These are phyloP conservation scores for Neurospora discreta DNA, from an alignment of 495 filamentous ascomycete genomes.

Conservation along the genomic window DNA sequence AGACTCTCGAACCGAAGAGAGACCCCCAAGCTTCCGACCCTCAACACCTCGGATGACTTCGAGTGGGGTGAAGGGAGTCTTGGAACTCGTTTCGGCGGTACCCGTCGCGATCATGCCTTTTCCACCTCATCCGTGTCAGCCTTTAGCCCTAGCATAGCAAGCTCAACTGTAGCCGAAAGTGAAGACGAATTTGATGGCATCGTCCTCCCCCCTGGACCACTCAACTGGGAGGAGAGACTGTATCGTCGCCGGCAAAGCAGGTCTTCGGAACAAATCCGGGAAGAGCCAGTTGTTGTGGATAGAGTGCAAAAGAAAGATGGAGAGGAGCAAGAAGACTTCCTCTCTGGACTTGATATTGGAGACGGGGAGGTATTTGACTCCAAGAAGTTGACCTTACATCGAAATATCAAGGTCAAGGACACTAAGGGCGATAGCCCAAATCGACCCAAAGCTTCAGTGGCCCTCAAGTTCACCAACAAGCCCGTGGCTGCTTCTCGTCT, in stretches of 20 bases:
- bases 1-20: slow-evolving; percentile 49
- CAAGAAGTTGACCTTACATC: slow-evolving; percentile 74
- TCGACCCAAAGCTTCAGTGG: slow-evolving; percentile 63
- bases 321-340: slow-evolving; percentile 65
- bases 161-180: slow-evolving; percentile 83
- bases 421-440: slow-evolving; percentile 51
- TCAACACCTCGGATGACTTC: slow-evolving; percentile 59
- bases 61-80: slow-evolving; percentile 92
- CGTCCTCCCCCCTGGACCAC: slow-evolving; percentile 66
- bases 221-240: slow-evolving; percentile 69
- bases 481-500: slow-evolving; percentile 36
- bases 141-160: slow-evolving; percentile 82
- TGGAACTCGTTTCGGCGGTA: slow-evolving; percentile 79
- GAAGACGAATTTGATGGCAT: slow-evolving; percentile 89
- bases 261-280: slow-evolving; percentile 29
- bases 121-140: slow-evolving; percentile 79
- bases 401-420: slow-evolving; percentile 80
- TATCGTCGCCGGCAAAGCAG: slow-evolving; percentile 52
- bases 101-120: slow-evolving; percentile 53
- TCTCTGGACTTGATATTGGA: slow-evolving; percentile 79
- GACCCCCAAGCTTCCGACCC: slow-evolving; percentile 42
- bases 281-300: slow-evolving; percentile 16
- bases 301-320: slow-evolving; percentile 13
- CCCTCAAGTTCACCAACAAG: slow-evolving; percentile 84
- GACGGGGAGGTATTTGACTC: slow-evolving; percentile 70